Base-by-base conservation (phyloP, 2,329 filamentous ascomycete species). In the Colletotrichum melonis region DNA sequence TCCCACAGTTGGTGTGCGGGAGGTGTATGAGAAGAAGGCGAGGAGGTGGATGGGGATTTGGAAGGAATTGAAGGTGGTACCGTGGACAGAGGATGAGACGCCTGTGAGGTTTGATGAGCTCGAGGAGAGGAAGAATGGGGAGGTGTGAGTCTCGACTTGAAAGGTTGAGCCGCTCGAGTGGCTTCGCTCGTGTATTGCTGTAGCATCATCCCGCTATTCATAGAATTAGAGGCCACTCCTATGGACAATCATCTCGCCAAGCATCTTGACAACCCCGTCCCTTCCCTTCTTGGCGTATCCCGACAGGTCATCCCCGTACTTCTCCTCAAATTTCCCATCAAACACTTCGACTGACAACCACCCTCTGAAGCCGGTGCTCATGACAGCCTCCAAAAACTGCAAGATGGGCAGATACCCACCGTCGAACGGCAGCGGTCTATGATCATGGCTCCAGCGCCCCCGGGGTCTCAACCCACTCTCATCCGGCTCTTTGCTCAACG, bases 371-470 rank as follows among this genome's bases (percentile, higher is more conserved):
- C 93, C 92, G 0, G 93, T 95, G 69, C 84, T 84, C 30, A 94
- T 79, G 1, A 95, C 92, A 3, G 92, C 92, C 72, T 84, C 86
- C 1, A 91, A 83, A 67, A 95, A 90, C 60, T 91, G 89, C 12
- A 88, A 85, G 28, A 94, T 88, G 0, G 92, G 93, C 46, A 95
- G 80, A 78, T 94, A 95, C 0, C 93, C 93, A 0, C 91, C 91
- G 69, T 92, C 88, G 76, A 90, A 94, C 0, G 93, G 92, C 71
- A 94, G 80, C 0, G 93, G 92, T 26, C 93, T 84, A 74, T 89
- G 92, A 74, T 92, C 90, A 80, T 93, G 90, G 77, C 92, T 95
- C 93, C 93, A 95, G 38, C 88, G 84, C 0, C 88, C 91, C 42
- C 92, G 84, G 0, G 93, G 90, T 35, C 91, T 81, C 56, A 92